phyloP scores from a whole-genome alignment of 805 yeast genomes.

The Zygosaccharomyces rouxii region DNA sequence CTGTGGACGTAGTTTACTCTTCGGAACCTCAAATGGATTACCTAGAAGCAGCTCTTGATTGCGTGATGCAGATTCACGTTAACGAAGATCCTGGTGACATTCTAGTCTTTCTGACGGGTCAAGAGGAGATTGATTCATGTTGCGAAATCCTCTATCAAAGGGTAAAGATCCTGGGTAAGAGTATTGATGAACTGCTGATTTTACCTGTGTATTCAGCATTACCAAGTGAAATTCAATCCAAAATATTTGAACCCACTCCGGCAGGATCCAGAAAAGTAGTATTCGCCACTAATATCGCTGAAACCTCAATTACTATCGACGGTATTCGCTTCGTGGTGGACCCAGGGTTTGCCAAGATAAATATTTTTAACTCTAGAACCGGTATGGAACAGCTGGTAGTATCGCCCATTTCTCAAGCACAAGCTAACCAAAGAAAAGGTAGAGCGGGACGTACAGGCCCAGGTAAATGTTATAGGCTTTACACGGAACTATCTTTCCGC shows the following conservation, averaged over 20 bases:
- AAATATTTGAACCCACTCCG: conserved; percentile 88
- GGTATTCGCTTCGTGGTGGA: conserved; percentile 90
- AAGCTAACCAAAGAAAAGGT: conserved; percentile 93
- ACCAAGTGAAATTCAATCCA: conserved; percentile 85
- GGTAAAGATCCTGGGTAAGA: conserved; percentile 60
- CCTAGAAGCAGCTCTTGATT: conserved; percentile 74
- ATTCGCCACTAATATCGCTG: conserved; percentile 94
- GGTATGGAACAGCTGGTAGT: conserved; percentile 89
- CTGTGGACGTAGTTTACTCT: conserved; percentile 80
- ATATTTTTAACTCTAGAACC: conserved; percentile 78
- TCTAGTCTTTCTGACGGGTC: conserved; percentile 81
- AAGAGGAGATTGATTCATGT: conserved; percentile 90
- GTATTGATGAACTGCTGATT: conserved; percentile 62
- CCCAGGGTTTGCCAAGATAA: conserved; percentile 90
- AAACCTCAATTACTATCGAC: conserved; percentile 93
- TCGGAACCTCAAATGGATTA: conserved; percentile 84
- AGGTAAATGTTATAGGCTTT: conserved; percentile 89
- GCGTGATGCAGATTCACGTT: conserved; percentile 80
- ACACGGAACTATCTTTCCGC: conserved; percentile 74
- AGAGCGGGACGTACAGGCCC: conserved; percentile 98
- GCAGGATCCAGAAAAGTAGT: conserved; percentile 79
- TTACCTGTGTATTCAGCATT: conserved; percentile 88
- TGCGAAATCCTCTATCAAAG: conserved; percentile 68
- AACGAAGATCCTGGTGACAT: conserved; percentile 78
- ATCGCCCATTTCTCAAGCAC: conserved; percentile 88